Base-by-base conservation (phyloP, 768 basidiomycete species). In the Udeniomyces megalosporus region DNA sequence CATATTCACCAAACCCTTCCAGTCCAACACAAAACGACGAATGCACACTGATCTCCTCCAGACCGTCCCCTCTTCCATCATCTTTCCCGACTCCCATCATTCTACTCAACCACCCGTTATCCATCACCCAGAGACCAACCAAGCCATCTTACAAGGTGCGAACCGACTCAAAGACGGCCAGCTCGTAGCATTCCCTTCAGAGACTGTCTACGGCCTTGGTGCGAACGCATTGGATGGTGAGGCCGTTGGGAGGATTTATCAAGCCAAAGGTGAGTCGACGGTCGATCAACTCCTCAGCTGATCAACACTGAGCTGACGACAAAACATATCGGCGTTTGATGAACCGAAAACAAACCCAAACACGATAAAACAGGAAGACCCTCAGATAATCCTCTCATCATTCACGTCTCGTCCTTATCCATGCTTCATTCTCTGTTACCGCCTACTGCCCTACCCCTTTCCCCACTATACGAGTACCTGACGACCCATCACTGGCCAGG, bases 161-260 rank as follows among this genome's bases (percentile, higher is more conserved):
- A 15, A 48, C 42, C 52, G 58, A 24, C 63, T 70, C 20, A 31
- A 57, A 4, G 61, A 77, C 0, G 62, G 62, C 17, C 26, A 80
- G 24, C 71, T 72, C 48, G 85, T 97, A 60, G 92, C 84, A 0
- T 87, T 99, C 71, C 93, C 95, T 0, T 96, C 95, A 32, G 95
- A 99, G 74, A 97, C 95, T 0, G 95, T 99, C 12, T 99, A 97
- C 73, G 95, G 95, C 1, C 82, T 99, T n/a, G 95, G 87, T 31
- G 95, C 90, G 0, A 75, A 83, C 24, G 90, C 93, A 0, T 75
- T 89, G 49, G 76, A 63, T 28, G 62, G 82, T 68, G 66, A 74
- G 17, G 89, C 92, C 2, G 80, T 82, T 5, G 70, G 78, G 2
- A 79, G 78, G 68, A 91, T 99, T 68, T 99, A 90, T 74, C 73